Evolutionary conservation across 2,329 filamentous ascomycete species (phyloP).

Genomic region (Graphilbum ipis-grandicollis): DNA sequence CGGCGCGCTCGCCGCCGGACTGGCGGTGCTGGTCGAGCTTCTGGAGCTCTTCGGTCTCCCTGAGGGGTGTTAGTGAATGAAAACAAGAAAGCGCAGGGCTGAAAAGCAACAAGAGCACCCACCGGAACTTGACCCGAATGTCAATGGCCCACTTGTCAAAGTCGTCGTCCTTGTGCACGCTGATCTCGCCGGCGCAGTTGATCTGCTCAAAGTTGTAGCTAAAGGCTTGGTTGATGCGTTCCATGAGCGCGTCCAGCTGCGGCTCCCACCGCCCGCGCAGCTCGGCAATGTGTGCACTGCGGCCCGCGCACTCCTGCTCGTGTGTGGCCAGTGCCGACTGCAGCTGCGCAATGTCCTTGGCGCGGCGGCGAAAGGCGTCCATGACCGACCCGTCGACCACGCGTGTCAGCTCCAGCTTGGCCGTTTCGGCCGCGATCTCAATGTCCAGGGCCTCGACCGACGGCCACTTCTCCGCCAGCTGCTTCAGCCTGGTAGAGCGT

Average conservation of each 20-base stretch:
- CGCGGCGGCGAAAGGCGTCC: conserved; percentile 58
- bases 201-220: conserved; percentile 88
- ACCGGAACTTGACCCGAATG: conserved; percentile 91
- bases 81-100: background rate
- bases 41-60: conserved; percentile 67
- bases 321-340: conserved; percentile 36
- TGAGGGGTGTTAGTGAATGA: conserved; percentile 14
- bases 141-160: conserved; percentile 91
- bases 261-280: conserved; percentile 70
- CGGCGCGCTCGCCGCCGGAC: conserved; percentile 87
- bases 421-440: conserved; percentile 57
- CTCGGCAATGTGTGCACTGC: conserved; percentile 41
- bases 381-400: conserved; percentile 61
- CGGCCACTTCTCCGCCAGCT: conserved; percentile 29
- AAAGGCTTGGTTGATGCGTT: conserved; percentile 77
- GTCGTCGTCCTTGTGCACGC: conserved; percentile 75
- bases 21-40: conserved; percentile 82
- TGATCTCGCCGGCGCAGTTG: conserved; percentile 81
- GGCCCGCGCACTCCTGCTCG: conserved; percentile 33
- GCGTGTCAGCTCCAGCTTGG: conserved; percentile 64
- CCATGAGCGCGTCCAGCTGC: conserved; percentile 57
- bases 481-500: conserved; percentile 22
- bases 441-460: conserved; percentile 47
- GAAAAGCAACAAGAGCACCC: conserved; percentile 15
- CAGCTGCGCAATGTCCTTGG: conserved; percentile 50